A percentile compares a stretch with the other conserved stretches of the same genome.
These are phyloP conservation scores for Chaetothyriales sp. DNA, from an alignment of 2,329 filamentous ascomycete species.

Conservation along the genomic window DNA sequence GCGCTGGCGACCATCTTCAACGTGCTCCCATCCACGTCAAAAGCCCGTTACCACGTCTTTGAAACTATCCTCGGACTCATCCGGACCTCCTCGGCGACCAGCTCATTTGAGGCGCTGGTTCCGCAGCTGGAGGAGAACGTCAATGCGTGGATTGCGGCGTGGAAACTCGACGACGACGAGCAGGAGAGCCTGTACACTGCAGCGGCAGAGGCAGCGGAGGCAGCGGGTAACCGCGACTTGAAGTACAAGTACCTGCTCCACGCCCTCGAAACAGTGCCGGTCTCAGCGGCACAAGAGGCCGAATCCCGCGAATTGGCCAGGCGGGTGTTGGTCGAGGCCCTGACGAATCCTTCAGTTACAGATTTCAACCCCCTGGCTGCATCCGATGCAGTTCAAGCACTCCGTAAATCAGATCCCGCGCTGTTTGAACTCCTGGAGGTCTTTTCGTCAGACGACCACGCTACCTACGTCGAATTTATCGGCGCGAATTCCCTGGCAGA, in stretches of 20 bases:
- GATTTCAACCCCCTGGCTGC: slow-evolving; percentile 60
- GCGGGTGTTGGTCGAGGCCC: slow-evolving; percentile 52
- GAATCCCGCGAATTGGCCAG: slow-evolving; percentile 48
- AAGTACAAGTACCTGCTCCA: slow-evolving; percentile 59
- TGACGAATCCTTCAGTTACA: slow-evolving; percentile 52
- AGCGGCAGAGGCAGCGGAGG: slow-evolving; percentile 65
- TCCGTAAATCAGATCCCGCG: slow-evolving; percentile 68
- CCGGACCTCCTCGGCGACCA: slow-evolving; percentile 52
- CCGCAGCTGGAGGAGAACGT: slow-evolving; percentile 66
- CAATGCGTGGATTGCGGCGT: slow-evolving; percentile 66
- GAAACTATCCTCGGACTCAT: slow-evolving; percentile 77
- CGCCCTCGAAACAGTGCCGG: slow-evolving; percentile 64
- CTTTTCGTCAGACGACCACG: slow-evolving; percentile 84
- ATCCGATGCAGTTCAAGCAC: slow-evolving; percentile 67
- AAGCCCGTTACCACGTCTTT: slow-evolving; percentile 79
- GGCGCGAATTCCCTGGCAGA: slow-evolving; percentile 38
- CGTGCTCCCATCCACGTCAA: slow-evolving; percentile 62
- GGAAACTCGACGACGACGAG: slow-evolving; percentile 71
- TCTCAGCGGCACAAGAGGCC: slow-evolving; percentile 35
- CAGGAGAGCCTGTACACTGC: slow-evolving; percentile 73
- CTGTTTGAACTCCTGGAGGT: slow-evolving; percentile 91
- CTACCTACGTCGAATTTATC: slow-evolving; percentile 91
- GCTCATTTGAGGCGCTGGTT: slow-evolving; percentile 71
- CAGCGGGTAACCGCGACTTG: slow-evolving; percentile 63
- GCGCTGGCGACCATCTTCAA: slow-evolving; percentile 96